Evolutionary conservation across 345 rosid genomes (phyloP).

Genomic region (Mercurialis annua): DNA sequence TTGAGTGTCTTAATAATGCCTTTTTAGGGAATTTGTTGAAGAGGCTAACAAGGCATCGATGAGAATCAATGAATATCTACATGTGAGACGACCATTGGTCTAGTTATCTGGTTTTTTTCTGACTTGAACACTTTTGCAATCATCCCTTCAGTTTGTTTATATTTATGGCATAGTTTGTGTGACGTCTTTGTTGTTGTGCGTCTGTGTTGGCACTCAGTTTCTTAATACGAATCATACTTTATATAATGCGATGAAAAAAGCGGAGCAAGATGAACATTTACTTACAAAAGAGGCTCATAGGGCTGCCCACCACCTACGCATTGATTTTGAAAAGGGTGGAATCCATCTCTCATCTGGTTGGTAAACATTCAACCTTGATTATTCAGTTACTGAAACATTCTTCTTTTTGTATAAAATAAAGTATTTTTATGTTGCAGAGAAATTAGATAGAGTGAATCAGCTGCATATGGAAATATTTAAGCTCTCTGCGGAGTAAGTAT

Average conservation of each 20-base stretch:
- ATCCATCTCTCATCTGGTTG: constrained; percentile 78
- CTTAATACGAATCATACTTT: constrained; percentile 78
- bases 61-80: constrained; percentile 87
- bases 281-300: constrained; percentile 76
- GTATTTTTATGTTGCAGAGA: constrained; percentile 47
- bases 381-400: constrained; percentile 1
- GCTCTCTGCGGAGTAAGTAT: constrained; percentile 73
- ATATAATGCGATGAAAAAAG: constrained; percentile 78
- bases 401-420: constrained; percentile 4
- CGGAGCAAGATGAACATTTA: constrained; percentile 63
- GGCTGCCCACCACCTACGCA: constrained; percentile 65
- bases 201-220: constrained; percentile 42
- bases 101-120: constrained; percentile 19
- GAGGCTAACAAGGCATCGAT: constrained; percentile 86
- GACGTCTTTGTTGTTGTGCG: constrained; percentile 2
- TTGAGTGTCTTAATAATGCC: not conserved
- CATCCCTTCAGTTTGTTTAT: not conserved
- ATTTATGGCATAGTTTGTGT: constrained; percentile 2
- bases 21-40: constrained; percentile 73
- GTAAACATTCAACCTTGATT: constrained; percentile 14
- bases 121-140: not conserved
- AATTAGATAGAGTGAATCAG: constrained; percentile 72
- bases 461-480: constrained; percentile 55
- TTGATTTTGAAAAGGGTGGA: constrained; percentile 95
- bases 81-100: constrained; percentile 92